Conservation (phyloP, 352 stramenopile species). For the Blastocystis sp. region DNA sequence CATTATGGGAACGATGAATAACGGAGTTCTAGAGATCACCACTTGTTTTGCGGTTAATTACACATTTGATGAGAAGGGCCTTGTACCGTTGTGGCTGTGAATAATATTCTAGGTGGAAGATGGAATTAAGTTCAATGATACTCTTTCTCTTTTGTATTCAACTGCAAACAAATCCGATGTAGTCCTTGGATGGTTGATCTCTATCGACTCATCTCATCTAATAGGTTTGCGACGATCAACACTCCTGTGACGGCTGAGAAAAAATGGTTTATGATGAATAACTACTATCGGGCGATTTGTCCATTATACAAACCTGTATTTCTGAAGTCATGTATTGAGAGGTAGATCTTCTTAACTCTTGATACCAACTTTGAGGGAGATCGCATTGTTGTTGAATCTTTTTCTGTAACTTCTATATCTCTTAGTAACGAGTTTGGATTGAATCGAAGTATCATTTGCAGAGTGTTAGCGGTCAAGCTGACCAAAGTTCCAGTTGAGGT, state of each 20-base stretch:
- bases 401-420: slow-evolving; percentile 8
- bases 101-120: not conserved
- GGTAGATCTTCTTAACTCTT: slow-evolving; percentile 36
- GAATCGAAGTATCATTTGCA: not conserved
- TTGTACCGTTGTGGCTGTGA: not conserved
- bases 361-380: not conserved
- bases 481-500: slow-evolving; percentile 16
- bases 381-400: slow-evolving; percentile 13
- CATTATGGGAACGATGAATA: slow-evolving; percentile 57
- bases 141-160: not conserved
- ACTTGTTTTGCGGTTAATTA: slow-evolving; percentile 56
- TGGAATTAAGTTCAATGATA: slow-evolving; percentile 16
- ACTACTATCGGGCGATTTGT: slow-evolving; percentile 26
- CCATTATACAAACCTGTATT: slow-evolving; percentile 31
- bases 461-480: slow-evolving; percentile 17
- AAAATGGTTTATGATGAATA: slow-evolving; percentile 33
- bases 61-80: not conserved
- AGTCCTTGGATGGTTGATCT: slow-evolving; percentile 20
- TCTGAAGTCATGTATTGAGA: not conserved
- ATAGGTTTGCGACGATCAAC: slow-evolving; percentile 24
- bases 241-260: not conserved
- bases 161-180: slow-evolving; percentile 37
- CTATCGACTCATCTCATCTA: not conserved
- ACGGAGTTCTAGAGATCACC: slow-evolving; percentile 55
- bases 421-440: not conserved